phyloP scores from a whole-genome alignment of 2,329 filamentous ascomycete genomes.

The Seiridium cupressi region DNA sequence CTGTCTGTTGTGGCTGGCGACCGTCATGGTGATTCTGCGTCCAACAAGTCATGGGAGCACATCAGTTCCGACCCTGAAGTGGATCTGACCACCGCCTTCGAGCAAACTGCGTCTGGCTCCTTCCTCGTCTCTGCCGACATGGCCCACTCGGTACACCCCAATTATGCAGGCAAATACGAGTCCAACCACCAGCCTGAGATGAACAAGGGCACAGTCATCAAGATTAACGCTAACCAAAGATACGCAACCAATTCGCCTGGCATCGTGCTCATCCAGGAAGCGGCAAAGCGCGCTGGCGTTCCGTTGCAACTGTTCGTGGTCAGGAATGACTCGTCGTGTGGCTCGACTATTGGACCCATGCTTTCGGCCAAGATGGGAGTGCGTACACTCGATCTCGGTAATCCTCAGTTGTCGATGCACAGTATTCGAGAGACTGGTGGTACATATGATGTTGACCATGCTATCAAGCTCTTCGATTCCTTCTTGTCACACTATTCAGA shows the following conservation, averaged over 20 bases:
- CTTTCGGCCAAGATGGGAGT: conserved; percentile 82
- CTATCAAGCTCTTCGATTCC: conserved; percentile 79
- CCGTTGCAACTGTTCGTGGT: conserved; percentile 96
- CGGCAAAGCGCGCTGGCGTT: conserved; percentile 70
- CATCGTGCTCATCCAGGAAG: conserved; percentile 88
- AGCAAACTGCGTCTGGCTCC: conserved; percentile 86
- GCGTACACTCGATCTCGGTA: conserved; percentile 87
- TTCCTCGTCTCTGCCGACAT: conserved; percentile 97
- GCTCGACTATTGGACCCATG: conserved; percentile 98
- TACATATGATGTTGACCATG: conserved; percentile 81
- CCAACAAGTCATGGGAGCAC: conserved; percentile 65
- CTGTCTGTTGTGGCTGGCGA: conserved; percentile 75
- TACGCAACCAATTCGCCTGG: conserved; percentile 97
- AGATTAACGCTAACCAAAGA: conserved; percentile 95
- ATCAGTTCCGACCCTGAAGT: conserved; percentile 50
- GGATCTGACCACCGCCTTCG: conserved; percentile 77
- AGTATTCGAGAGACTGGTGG: conserved; percentile 93
- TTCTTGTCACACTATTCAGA: conserved; percentile 86
- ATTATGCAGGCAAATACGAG: conserved; percentile 92
- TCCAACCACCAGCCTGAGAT: conserved; percentile 86
- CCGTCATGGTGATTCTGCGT: conserved; percentile 43
- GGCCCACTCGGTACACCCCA: conserved; percentile 95
- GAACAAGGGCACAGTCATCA: conserved; percentile 89
- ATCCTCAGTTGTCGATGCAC: conserved; percentile 95
- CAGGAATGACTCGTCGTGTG: conserved; percentile 90